Evolutionary conservation across 2,329 filamentous ascomycete species (phyloP), one percentile per base, ranked within the genome.

Genomic region (Aplosporella prunicola): DNA sequence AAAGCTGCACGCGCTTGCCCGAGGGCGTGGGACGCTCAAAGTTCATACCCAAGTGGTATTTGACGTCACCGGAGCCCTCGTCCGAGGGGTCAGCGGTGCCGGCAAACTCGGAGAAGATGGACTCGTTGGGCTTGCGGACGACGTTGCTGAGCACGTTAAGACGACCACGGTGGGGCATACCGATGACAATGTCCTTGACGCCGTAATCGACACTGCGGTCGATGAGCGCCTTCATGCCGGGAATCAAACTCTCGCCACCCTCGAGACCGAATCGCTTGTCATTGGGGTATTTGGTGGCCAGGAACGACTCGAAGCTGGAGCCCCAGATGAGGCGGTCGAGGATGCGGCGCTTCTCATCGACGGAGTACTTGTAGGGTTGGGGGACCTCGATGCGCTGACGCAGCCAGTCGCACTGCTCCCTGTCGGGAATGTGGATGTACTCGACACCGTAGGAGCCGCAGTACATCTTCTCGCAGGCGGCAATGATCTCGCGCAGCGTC

Each of bases 21-120:
- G 89, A 96, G 42, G 91, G 91, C 8, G 91, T 98, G 38, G 91
- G 91, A 46, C 91, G 86, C 71, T 98, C 91, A 51, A 98, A 98
- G 72, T 98, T 98, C 91, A 98, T 98, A 58, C 91, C 91, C 55
- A 98, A 71, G 69, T 98, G 91, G 69, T 98, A 98, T 68, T 98
- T 98, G 65, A 98, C 91, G 62, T 98, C 91, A 53, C 91, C 91
- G 41, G 91, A 96, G 43, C 91, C 91, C 67, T 98, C 89, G 51
- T 96, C 91, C 50, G 84, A 82, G 39, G 85, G 84, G 57, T 85
- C 86, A 15, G 82, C 69, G 31, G 82, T 85, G 51, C 91, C 91
- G 45, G 85, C 83, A 56, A 98, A 98, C 64, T 98, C 91, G 60
- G 84, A 93, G 72, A 98, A 98, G 64, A 98, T 98, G 48, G 91